Base-by-base conservation (phyloP, 371 early-diverging fungal genomes). In the Mucor mucedo region DNA sequence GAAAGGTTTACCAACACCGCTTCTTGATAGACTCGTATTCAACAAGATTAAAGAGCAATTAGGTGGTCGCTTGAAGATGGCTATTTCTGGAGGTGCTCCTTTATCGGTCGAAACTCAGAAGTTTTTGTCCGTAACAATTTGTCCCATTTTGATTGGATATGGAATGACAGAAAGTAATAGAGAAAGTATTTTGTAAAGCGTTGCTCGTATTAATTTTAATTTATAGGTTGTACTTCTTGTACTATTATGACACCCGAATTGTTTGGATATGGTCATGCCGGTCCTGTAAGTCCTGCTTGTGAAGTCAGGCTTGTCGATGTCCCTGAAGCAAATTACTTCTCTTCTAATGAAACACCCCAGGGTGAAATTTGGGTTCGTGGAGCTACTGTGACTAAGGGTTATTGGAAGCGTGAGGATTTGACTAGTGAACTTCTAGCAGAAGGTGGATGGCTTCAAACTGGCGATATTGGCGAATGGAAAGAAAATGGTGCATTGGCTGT, bases 271-370 rank as follows among this genome's bases (percentile, higher is more conserved):
- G 83, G 87, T 62, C 70, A 88, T 48, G 88, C 92, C 39, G 98
- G 98, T 4, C 79, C 89, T 5, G 94, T 96, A 16, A 72, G 88
- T 5, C 87, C 92, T 5, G 86, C 89, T 59, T 75, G 80, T 55
- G 92, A 93, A 70, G 76, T 95, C 66, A 96, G 94, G 77, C 86
- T 98, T 13, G 89, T 92, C 11, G 92, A 93, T 72, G 89, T 91
- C 10, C 86, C 89, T 38, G 93, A 94, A 41, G 87, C 87, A 40
- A 83, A 80, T 38, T 94, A 95, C 76, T 74, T 71, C 69, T 78
- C 91, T 14, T 84, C 69, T 13, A 87, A 91, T 70, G 71, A 63
- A 13, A 75, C 71, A 9, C 91, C 90, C 28, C 91, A 88, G 70
- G 94, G 94, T 50, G 95, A 97, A 72, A 70, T 97, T 33, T 89